Evolutionary conservation across 768 basidiomycete species (phyloP).

Genomic region (Lenzites betulinus): DNA sequence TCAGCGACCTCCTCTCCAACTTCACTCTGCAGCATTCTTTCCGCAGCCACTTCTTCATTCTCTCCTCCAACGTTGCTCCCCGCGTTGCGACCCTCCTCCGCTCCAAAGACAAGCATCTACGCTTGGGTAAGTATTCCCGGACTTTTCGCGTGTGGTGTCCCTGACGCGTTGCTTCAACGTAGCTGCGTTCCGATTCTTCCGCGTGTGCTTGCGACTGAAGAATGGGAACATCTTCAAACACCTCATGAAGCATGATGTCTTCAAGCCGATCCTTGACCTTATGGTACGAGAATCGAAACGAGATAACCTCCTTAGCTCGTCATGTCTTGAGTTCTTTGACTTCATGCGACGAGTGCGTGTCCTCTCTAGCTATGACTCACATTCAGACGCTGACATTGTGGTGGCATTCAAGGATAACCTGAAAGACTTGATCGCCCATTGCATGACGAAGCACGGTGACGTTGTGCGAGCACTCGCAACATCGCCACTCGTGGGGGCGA

Average conservation of each 20-base stretch:
- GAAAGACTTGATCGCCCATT: conserved; percentile 79
- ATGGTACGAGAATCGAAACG: conserved; percentile 80
- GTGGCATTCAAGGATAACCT: conserved; percentile 71
- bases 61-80: conserved; percentile 74
- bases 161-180: conserved; percentile 13
- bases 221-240: conserved; percentile 75
- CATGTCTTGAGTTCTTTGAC: conserved; percentile 96
- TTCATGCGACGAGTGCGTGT: conserved; percentile 73
- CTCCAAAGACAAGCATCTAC: conserved; percentile 87
- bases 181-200: conserved; percentile 95
- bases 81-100: conserved; percentile 78
- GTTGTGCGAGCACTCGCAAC: conserved; percentile 64
- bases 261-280: conserved; percentile 82
- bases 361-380: too few relatives aligned
- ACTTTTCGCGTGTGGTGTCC: not conserved
- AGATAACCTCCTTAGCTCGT: conserved; percentile 92
- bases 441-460: conserved; percentile 76
- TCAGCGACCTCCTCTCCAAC: conserved; percentile 89
- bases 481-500: conserved; percentile 59
- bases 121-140: conserved; percentile 66
- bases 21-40: conserved; percentile 89
- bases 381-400: not conserved
- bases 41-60: conserved; percentile 87
- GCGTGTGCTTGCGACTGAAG: conserved; percentile 77
- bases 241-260: conserved; percentile 81